phyloP scores from a whole-genome alignment of 2,329 filamentous ascomycete genomes.

The Fusarium sp. region DNA sequence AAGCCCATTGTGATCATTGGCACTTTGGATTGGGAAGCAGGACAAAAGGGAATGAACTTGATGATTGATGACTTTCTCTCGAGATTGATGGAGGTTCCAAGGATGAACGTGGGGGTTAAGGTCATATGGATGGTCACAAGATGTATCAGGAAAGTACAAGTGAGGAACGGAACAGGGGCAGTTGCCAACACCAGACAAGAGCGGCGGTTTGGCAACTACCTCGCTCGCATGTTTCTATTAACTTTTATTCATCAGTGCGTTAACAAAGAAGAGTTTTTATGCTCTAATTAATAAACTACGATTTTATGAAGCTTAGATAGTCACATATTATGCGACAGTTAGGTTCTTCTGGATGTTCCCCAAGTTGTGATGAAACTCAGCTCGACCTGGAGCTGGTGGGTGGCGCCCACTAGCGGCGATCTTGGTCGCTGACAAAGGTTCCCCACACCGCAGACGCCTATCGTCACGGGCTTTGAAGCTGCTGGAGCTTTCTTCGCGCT shows the following conservation, averaged over 20 bases:
- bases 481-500: constrained; percentile 28
- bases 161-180: neutral
- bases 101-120: neutral
- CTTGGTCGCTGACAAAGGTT: constrained; percentile 33
- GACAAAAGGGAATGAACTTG: neutral
- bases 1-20: neutral
- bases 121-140: neutral
- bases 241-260: neutral
- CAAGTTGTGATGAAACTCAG: neutral
- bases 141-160: neutral
- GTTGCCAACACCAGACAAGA: neutral
- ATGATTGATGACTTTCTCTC: neutral
- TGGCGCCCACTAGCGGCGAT: constrained; percentile 10
- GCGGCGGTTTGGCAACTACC: neutral
- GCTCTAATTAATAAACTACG: neutral
- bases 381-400: neutral
- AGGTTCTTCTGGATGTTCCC: neutral
- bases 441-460: constrained; percentile 5
- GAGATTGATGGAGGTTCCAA: neutral
- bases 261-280: neutral
- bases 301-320: neutral
- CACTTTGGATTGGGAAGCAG: neutral
- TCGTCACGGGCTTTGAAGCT: constrained; percentile 17
- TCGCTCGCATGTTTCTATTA: neutral
- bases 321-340: neutral